A percentile compares a stretch with the other conserved stretches of the same genome.
Conservation (phyloP, 75 land plant genomes). For the Gnetum montanum region DNA sequence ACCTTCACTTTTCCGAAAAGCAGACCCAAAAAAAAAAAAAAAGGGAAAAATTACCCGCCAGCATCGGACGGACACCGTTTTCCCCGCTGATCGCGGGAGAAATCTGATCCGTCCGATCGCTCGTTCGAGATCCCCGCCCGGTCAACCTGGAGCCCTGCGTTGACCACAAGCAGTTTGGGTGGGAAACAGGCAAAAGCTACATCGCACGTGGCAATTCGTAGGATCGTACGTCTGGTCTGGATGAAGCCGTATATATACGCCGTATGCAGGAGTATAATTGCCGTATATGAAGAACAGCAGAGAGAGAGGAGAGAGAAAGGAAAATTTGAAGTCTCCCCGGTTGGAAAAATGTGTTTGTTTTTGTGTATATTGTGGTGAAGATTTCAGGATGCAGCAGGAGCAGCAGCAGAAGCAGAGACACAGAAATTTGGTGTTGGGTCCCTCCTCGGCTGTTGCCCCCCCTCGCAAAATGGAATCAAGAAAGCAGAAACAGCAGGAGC, state of each 20-base stretch:
- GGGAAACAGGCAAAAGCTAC: background rate
- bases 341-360: background rate
- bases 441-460: background rate
- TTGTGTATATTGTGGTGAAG: background rate
- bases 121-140: background rate
- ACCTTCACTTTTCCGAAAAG: too few relatives aligned
- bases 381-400: background rate
- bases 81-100: background rate
- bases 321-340: too few relatives aligned
- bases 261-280: background rate
- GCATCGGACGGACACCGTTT: background rate
- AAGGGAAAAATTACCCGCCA: background rate
- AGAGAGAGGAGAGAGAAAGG: background rate
- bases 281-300: background rate
- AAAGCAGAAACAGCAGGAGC: conserved; percentile 1
- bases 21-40: too few relatives aligned
- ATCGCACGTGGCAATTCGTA: background rate
- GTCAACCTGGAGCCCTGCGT: too few relatives aligned
- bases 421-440: background rate
- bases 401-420: background rate
- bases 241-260: background rate
- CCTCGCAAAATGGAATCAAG: background rate
- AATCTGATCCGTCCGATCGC: background rate
- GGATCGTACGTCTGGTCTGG: background rate
- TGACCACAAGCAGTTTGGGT: background rate